Conservation (phyloP, 306 rosid species). For the Prunus mira region DNA sequence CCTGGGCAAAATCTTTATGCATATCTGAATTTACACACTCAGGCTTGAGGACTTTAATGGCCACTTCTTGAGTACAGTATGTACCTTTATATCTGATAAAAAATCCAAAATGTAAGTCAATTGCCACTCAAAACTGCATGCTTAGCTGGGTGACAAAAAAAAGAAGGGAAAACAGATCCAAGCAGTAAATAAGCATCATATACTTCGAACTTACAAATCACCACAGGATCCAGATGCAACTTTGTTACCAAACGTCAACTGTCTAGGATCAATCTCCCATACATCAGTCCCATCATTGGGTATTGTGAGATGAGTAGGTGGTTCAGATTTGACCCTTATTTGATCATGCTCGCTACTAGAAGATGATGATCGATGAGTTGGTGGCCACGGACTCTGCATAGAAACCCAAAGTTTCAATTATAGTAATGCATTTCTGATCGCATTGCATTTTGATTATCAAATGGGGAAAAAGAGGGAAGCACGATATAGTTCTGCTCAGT, state of each 20-base stretch:
- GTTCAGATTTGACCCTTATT: constrained; percentile 45
- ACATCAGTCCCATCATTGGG: constrained; percentile 93
- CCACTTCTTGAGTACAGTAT: constrained; percentile 92
- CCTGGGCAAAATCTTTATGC: constrained; percentile 91
- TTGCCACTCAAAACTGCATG: constrained; percentile 11
- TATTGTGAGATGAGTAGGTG: constrained; percentile 56
- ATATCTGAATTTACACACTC: constrained; percentile 76
- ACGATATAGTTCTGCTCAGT: background rate
- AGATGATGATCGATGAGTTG: constrained; percentile 44
- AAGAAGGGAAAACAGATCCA: background rate
- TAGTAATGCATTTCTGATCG: constrained; percentile 19
- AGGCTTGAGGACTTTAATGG: constrained; percentile 90
- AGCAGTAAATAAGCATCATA: background rate
- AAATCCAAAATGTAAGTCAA: constrained; percentile 23
- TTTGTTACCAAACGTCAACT: constrained; percentile 70
- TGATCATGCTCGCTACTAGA: constrained; percentile 49
- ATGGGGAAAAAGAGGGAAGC: background rate
- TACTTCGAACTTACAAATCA: constrained; percentile 69
- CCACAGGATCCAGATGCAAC: constrained; percentile 94
- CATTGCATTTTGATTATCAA: background rate
- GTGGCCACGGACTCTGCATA: constrained; percentile 62
- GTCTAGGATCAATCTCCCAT: constrained; percentile 90
- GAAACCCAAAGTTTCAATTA: constrained; percentile 23
- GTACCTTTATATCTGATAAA: constrained; percentile 79
- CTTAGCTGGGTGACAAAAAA: background rate